Evolutionary conservation across 163 green algal genomes (phyloP).

Genomic region (Volvox carteri): DNA sequence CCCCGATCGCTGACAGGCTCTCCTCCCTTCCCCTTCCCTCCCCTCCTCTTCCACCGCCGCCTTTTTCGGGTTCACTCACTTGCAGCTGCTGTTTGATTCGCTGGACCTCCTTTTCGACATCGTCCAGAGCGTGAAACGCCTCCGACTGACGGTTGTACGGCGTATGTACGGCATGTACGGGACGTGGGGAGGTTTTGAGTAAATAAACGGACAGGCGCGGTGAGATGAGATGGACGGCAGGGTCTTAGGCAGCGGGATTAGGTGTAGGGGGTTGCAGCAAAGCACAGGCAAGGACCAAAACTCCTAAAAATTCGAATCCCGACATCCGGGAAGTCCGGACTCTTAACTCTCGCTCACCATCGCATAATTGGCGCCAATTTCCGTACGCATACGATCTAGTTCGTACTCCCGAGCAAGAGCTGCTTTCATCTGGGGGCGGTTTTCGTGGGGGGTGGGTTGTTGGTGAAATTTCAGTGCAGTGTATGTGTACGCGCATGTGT

Average conservation of each 20-base stretch:
- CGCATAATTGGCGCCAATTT: conserved; percentile 40
- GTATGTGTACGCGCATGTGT: neutral
- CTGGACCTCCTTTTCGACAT: conserved; percentile 32
- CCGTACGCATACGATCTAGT: conserved; percentile 29
- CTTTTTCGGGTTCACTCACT: too few species aligned
- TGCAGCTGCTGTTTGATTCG: conserved; percentile 45
- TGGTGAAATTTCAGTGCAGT: too few species aligned
- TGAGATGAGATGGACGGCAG: too few species aligned
- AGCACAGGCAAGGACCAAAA: neutral
- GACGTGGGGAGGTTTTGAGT: too few species aligned
- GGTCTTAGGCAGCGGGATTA: too few species aligned
- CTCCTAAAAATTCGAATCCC: neutral
- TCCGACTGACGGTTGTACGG: conserved; percentile 21
- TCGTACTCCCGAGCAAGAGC: conserved; percentile 27
- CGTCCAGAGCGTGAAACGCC: conserved; percentile 19
- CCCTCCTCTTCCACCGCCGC: too few species aligned
- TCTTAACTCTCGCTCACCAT: conserved; percentile 12
- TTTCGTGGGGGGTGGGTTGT: neutral
- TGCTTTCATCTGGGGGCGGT: conserved; percentile 35
- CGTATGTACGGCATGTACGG: too few species aligned
- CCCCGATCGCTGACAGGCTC: too few species aligned
- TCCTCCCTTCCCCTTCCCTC: too few species aligned
- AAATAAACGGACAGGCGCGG: too few species aligned
- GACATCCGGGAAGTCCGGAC: neutral
- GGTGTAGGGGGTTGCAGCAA: too few species aligned